Base-by-base conservation (phyloP, 2,329 filamentous ascomycete species). In the Alternaria viburni region DNA sequence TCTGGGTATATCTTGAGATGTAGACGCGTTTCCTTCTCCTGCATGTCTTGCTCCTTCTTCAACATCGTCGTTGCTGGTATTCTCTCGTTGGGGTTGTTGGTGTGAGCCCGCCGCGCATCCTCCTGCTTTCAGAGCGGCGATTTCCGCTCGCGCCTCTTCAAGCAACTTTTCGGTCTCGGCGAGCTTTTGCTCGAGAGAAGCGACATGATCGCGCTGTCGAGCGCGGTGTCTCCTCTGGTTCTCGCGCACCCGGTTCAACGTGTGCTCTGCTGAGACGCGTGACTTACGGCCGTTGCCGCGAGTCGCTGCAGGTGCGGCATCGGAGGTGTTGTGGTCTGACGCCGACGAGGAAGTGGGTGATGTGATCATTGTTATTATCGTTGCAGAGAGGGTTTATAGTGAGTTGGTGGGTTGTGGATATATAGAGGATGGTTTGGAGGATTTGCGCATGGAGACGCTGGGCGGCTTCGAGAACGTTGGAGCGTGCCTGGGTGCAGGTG, bases 221-320 rank as follows among this genome's bases (percentile, higher is more conserved):
- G 83, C 83, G 5, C 84, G 82, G 67, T 86, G 84, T 23, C 84
- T 81, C 43, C 84, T 81, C 69, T 86, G 84, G 65, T 86, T 86
- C 49, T 86, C 81, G n/a, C 84, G 83, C 15, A 84, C 81, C 8
- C 84, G 80, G 55, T 71, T 73, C 21, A 81, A 65, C 0, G 80
- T 76, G 66, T 81, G 77, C 50, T 77, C 75, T 47, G 79, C 72
- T 23, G 75, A 71, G 9, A 78, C 76, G 30, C 60, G 60, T 26
- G 60, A 30, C 41, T 56, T 41, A 4, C 36, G 15, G 44, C 25
- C 73, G 71, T 36, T 36, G 15, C 32, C 32, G 32, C 32, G 32
- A 36, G 32, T 36, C 32, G 32, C 32, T 36, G 32, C 3, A 1
- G 32, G 32, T 36, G 32, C 17, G n/a, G 57, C 57, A 44, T 66